Evolutionary conservation across 148 eudicot genomes (phyloP), one percentile per base, ranked within the genome.

Genomic region (Linanthus parryae): DNA sequence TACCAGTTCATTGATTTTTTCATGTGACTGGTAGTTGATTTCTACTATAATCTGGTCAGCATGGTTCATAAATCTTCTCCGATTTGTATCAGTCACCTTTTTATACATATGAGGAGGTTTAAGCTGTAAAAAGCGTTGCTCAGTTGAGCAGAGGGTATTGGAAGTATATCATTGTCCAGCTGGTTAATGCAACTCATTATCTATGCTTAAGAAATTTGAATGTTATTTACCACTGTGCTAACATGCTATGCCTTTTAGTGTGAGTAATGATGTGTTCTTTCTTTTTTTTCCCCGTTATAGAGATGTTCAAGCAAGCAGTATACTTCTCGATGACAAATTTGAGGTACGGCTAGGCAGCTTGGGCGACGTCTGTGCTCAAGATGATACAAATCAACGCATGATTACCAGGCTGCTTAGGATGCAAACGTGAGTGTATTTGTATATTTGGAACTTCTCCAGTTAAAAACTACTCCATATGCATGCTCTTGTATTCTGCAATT

Each of bases 251-350:
- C 20, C 9, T 54, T 4, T 30, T 36, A 52, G 66, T 43, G 10
- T 18, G 20, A 33, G 26, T 57, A 14, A 18, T 28, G 18, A 48
- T 17, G 29, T 56, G 16, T 50, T 13, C 54, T 39, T 52, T n/a
- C n/a, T n/a, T 12, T 53, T 14, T 64, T 66, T 43, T 64, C 37
- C 36, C 25, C 26, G n/a, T 29, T 70, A 62, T 45, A 94, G 99
- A 73, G 96, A 94, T 76, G 69, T 88, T 18, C 99, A 94, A 80
- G 96, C 99, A 47, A 88, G 92, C 75, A 94, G 99, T 63, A 84
- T 94, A 60, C 83, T 94, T 45, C 96, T 94, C 65, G 99, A 94
- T 59, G 99, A 94, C 63, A 94, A 88, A 73, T 94, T 79, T 70
- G 99, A 94, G 84, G 96, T 94, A 54, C 71, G 99, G 49, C 82